These are phyloP conservation scores for Tulasnella sp. DNA, from an alignment of 768 basidiomycete species.

Conservation along the genomic window DNA sequence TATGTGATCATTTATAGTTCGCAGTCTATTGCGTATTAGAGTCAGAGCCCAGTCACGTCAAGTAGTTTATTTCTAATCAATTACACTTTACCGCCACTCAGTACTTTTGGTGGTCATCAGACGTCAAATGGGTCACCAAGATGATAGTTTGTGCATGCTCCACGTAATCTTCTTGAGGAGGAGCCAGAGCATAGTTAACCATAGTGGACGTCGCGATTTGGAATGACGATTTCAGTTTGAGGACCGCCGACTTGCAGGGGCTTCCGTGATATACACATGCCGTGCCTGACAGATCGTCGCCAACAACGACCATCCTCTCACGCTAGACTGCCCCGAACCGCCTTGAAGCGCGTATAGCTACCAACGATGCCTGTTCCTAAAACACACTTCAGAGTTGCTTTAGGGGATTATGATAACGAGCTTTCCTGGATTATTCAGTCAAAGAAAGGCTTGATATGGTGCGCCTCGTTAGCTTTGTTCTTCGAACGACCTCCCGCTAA, in stretches of 20 bases:
- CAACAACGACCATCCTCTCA: not conserved
- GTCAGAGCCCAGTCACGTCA: too few relatives aligned
- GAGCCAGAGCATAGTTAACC: too few relatives aligned
- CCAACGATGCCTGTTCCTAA: not conserved
- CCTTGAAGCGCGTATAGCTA: not conserved
- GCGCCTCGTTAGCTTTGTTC: not conserved
- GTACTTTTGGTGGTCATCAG: too few relatives aligned
- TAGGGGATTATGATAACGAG: slow-evolving; percentile 7
- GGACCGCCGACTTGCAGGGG: too few relatives aligned
- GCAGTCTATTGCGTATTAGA: not conserved
- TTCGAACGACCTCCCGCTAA: not conserved
- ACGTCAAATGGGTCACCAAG: too few relatives aligned
- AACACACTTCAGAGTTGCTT: slow-evolving; percentile 7
- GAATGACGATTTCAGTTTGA: too few relatives aligned
- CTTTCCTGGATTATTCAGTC: slow-evolving; percentile 3
- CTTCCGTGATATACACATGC: not conserved
- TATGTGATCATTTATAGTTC: not conserved
- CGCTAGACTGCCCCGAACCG: not conserved
- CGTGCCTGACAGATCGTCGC: not conserved
- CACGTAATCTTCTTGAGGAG: too few relatives aligned
- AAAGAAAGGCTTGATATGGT: not conserved
- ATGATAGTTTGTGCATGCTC: too few relatives aligned
- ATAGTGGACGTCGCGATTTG: too few relatives aligned
- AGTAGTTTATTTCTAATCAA: too few relatives aligned
- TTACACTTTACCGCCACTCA: too few relatives aligned